Conservation (phyloP, 805 yeast species). For the Wickerhamomyces ciferrii region DNA sequence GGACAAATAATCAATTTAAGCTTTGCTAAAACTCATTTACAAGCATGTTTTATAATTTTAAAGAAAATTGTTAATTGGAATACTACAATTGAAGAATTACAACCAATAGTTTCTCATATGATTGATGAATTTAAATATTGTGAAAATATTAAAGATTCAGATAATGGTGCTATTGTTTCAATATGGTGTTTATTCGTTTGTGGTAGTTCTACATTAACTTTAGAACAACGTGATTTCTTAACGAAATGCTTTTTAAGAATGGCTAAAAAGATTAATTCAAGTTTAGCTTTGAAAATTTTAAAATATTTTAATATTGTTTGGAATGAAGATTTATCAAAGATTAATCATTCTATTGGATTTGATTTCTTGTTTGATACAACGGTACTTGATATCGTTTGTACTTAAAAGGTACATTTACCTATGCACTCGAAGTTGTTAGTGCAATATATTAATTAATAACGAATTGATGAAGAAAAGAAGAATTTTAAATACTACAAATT, state of each 20-base stretch:
- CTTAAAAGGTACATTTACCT: too few species aligned
- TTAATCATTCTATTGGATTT: slow-evolving; percentile 10
- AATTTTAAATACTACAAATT: not conserved
- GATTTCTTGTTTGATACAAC: slow-evolving; percentile 21
- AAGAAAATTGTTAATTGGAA: slow-evolving; percentile 10
- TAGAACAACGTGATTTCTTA: slow-evolving; percentile 10
- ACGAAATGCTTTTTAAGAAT: slow-evolving; percentile 8
- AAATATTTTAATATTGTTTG: slow-evolving; percentile 19
- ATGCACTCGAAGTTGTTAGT: slow-evolving; percentile 4
- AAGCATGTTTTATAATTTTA: slow-evolving; percentile 12
- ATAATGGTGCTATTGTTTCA: slow-evolving; percentile 7
- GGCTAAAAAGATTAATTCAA: slow-evolving; percentile 12
- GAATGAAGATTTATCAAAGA: slow-evolving; percentile 11
- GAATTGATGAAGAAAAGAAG: not conserved
- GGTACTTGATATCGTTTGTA: slow-evolving; percentile 20
- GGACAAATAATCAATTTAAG: slow-evolving; percentile 4
- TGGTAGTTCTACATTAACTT: slow-evolving; percentile 12
- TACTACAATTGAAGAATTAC: slow-evolving; percentile 7
- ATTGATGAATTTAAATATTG: slow-evolving; percentile 8
- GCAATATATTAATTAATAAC: not conserved
- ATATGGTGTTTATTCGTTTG: slow-evolving; percentile 21
- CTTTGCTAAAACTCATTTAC: slow-evolving; percentile 10
- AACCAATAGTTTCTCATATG: slow-evolving; percentile 9
- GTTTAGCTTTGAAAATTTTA: slow-evolving; percentile 15
- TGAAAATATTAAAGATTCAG: slow-evolving; percentile 1